Evolutionary conservation across 1,284 basidiomycete species (phyloP), one percentile per base, ranked within the genome.

Genomic region (Cryptococcus amylolentus): DNA sequence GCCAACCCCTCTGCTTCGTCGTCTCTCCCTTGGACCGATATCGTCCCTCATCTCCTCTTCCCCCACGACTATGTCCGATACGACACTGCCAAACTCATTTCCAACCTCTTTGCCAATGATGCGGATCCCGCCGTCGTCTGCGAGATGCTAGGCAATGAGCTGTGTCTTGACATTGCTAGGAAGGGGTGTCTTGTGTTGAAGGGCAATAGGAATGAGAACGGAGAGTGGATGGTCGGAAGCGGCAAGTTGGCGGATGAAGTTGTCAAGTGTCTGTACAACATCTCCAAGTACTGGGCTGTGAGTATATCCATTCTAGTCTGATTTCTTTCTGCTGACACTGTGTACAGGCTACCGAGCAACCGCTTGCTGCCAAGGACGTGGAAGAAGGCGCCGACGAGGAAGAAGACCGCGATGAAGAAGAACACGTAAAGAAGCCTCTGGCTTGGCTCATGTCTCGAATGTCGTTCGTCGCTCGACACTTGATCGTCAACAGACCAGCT

Each of bases 61-160:
- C 93, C 94, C 12, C 95, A 99, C 76, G 85, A 89, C 4, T 98
- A 94, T 95, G 91, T 96, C 1, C 87, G 94, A 37, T 85, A 85
- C 13, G 88, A 88, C 0, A 82, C 93, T 0, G 87, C 87, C 62
- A 84, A 91, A 46, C 80, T 93, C 7, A 75, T 97, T 1, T 90
- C 91, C 5, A 71, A 82, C 6, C 76, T 94, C 7, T 91, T 90
- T 70, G 80, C 83, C 1, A 68, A 77, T 9, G 35, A 48, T 31
- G 26, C 51, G 4, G 63, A 59, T 38, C 56, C 14, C 12, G 16
- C 10, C 18, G 28, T 23, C 12, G 58, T 58, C 9, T 55, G 57
- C 14, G 55, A 47, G 16, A 37, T 60, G 4, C 53, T 72, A 16
- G 61, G 62, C 27, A 50, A 61, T 20, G 65, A 68, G 0, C 82